Evolutionary conservation across 2,329 filamentous ascomycete species (phyloP).

Genomic region (Erysiphe neolycopersici): DNA sequence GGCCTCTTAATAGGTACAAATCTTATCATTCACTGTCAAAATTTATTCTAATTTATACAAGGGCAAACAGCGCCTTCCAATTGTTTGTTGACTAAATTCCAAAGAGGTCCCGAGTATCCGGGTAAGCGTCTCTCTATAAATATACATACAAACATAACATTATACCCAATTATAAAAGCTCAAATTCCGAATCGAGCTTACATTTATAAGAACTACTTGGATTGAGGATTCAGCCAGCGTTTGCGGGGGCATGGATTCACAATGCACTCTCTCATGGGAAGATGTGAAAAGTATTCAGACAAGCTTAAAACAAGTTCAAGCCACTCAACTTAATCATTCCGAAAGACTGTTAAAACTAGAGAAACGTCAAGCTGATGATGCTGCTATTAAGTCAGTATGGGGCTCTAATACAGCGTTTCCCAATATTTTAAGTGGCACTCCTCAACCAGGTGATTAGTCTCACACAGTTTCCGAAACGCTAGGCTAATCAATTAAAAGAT

Average conservation of each 20-base stretch:
- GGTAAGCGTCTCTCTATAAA: neutral
- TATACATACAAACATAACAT: neutral
- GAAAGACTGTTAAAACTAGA: conserved; percentile 35
- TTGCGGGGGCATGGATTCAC: conserved; percentile 32
- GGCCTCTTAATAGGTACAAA: too few species aligned
- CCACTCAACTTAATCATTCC: conserved; percentile 32
- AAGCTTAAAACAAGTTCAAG: conserved; percentile 41
- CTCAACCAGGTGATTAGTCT: conserved; percentile 45
- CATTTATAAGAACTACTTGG: neutral
- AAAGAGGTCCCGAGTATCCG: neutral
- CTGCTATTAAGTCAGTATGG: conserved; percentile 65
- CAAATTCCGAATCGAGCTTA: neutral
- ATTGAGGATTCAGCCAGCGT: neutral
- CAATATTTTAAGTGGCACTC: conserved; percentile 54
- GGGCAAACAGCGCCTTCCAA: neutral
- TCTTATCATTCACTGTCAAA: too few species aligned
- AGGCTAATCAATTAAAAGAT: conserved; percentile 22
- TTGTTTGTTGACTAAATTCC: neutral
- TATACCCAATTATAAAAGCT: neutral
- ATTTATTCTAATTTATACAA: neutral
- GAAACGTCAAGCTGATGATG: conserved; percentile 40
- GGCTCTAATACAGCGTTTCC: conserved; percentile 76
- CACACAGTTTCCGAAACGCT: too few species aligned
- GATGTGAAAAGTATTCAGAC: conserved; percentile 42
- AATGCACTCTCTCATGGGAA: conserved; percentile 31